Evolutionary conservation across 805 yeast species (phyloP).

Genomic region (Saccharomycopsis sp.): DNA sequence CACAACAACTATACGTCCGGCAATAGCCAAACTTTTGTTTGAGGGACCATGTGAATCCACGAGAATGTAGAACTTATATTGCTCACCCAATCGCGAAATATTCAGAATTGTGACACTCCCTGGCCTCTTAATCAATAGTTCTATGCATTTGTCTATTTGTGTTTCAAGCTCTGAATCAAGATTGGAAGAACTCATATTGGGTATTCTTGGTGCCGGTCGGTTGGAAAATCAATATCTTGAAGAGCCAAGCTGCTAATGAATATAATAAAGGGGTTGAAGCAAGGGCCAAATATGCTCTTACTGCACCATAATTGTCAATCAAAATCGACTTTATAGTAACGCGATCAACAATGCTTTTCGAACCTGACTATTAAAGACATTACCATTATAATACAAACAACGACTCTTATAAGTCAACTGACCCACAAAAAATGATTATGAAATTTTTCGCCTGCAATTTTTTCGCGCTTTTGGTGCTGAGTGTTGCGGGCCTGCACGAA

Average conservation of each 20-base stretch:
- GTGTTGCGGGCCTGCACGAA: too few species aligned
- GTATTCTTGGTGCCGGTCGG: neutral
- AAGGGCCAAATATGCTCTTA: too few species aligned
- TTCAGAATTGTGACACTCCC: slow-evolving; percentile 17
- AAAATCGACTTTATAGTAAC: too few species aligned
- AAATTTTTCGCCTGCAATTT: too few species aligned
- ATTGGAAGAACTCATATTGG: neutral
- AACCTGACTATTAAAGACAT: too few species aligned
- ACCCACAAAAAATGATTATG: too few species aligned
- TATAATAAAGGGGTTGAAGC: neutral
- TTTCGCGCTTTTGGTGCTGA: too few species aligned
- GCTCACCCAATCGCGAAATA: slow-evolving; percentile 14
- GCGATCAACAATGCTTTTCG: too few species aligned
- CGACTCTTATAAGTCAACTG: too few species aligned
- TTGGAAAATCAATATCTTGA: neutral
- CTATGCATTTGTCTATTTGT: slow-evolving; percentile 9
- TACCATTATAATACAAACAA: too few species aligned
- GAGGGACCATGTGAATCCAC: slow-evolving; percentile 7
- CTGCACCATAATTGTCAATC: too few species aligned
- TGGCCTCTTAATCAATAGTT: slow-evolving; percentile 10
- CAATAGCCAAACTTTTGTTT: slow-evolving; percentile 28
- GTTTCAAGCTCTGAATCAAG: slow-evolving; percentile 12
- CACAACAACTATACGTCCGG: slow-evolving; percentile 31
- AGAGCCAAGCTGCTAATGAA: neutral
- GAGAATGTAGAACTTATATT: slow-evolving; percentile 19